Percentiles rank a stretch among this genome's conserved stretches.
Evolutionary conservation across 148 eudicot species (phyloP).

Genomic region (Chenopodium suecicum): DNA sequence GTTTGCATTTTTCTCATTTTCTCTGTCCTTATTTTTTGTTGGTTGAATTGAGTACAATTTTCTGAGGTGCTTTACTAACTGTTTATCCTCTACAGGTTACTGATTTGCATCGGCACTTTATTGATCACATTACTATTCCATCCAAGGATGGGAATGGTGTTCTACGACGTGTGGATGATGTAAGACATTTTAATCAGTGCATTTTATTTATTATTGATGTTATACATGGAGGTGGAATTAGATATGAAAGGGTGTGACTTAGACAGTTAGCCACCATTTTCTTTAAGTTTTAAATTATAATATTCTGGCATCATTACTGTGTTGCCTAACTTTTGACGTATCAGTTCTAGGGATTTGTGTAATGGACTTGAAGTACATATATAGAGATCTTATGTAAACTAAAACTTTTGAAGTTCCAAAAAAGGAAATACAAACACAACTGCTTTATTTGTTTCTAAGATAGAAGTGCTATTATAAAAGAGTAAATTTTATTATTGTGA

Average conservation of each 20-base stretch:
- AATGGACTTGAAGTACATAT: neutral
- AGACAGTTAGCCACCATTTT: neutral
- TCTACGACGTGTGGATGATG: constrained; percentile 87
- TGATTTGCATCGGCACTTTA: constrained; percentile 89
- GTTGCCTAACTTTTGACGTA: neutral
- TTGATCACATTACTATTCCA: constrained; percentile 88
- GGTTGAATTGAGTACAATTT: neutral
- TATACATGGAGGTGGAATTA: neutral
- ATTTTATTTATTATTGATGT: neutral
- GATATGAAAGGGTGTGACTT: neutral
- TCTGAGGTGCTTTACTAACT: constrained; percentile 5
- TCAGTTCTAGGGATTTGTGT: neutral
- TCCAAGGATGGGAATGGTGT: constrained; percentile 74
- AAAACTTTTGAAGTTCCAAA: neutral
- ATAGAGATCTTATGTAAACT: neutral
- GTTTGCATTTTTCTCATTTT: neutral
- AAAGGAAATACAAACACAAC: neutral
- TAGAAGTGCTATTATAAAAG: neutral
- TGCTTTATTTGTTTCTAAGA: neutral
- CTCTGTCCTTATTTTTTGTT: neutral
- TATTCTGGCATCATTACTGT: neutral
- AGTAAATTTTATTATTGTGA: neutral
- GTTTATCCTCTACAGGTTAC: constrained; percentile 50
- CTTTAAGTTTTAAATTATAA: no score
- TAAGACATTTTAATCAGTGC: constrained; percentile 37